Conservation (phyloP, 2,329 filamentous ascomycete species). For the Calonectria pseudoturangicola region DNA sequence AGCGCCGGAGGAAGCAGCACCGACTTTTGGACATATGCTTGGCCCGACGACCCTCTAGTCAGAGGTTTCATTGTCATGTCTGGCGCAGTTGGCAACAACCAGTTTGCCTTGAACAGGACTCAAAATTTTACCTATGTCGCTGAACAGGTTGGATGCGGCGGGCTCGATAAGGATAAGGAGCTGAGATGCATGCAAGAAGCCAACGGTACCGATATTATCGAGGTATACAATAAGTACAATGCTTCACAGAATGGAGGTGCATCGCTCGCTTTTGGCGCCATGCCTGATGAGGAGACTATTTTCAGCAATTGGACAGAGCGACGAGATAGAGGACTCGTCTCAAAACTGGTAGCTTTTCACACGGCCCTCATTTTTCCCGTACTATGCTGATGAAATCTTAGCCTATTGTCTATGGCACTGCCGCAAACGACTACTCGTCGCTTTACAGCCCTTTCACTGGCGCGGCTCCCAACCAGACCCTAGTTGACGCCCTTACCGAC, state of each 20-base stretch:
- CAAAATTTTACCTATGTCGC: conserved; percentile 32
- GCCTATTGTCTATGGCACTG: conserved; percentile 17
- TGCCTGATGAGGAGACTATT: conserved; percentile 30
- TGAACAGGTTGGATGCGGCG: conserved; percentile 30
- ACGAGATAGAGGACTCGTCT: conserved; percentile 9
- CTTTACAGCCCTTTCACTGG: conserved; percentile 29
- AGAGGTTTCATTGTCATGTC: conserved; percentile 34
- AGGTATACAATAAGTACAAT: conserved; percentile 35
- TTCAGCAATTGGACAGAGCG: conserved; percentile 32
- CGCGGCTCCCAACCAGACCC: conserved; percentile 24
- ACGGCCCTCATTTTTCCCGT: neutral
- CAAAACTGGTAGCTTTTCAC: conserved; percentile 14
- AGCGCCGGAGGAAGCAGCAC: conserved; percentile 31
- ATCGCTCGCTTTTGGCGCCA: conserved; percentile 23
- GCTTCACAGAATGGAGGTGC: conserved; percentile 12
- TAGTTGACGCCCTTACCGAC: conserved; percentile 9
- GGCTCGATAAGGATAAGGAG: conserved; percentile 25
- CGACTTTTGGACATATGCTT: conserved; percentile 33
- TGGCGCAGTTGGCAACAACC: conserved; percentile 29
- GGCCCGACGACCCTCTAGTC: conserved; percentile 25
- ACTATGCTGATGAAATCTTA: neutral
- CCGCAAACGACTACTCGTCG: conserved; percentile 29
- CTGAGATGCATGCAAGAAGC: conserved; percentile 29
- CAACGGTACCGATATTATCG: conserved; percentile 23
- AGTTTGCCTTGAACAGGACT: conserved; percentile 20